Percentiles rank a stretch among this genome's conserved stretches.
Evolutionary conservation across 352 stramenopile genomes (phyloP).

Genomic region (Phytopythium delawarense): DNA sequence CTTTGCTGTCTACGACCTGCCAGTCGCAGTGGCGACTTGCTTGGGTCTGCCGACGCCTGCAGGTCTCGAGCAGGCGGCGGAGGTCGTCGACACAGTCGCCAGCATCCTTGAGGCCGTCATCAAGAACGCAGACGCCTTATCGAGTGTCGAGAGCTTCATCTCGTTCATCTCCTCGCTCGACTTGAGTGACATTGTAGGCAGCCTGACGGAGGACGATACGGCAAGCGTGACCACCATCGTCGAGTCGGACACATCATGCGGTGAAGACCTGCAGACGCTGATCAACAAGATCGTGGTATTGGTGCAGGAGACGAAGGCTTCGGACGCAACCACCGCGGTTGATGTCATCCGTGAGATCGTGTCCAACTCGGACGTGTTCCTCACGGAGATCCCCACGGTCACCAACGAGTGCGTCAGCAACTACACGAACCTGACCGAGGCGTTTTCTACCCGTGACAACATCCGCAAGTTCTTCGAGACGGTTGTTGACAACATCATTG

Average conservation of each 20-base stretch:
- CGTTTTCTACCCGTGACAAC: constrained; percentile 38
- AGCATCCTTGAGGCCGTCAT: constrained; percentile 28
- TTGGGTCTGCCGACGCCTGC: constrained; percentile 22
- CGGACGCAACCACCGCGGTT: constrained; percentile 16
- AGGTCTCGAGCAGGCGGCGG: constrained; percentile 24
- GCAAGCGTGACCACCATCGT: constrained; percentile 35
- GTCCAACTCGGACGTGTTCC: constrained; percentile 34
- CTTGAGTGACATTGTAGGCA: constrained; percentile 13
- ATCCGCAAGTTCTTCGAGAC: constrained; percentile 50
- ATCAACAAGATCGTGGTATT: constrained; percentile 40
- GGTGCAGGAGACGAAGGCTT: constrained; percentile 35
- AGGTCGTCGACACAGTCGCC: constrained; percentile 30
- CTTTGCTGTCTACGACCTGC: constrained; percentile 46
- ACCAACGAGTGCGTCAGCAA: constrained; percentile 42
- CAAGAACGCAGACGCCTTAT: constrained; percentile 34
- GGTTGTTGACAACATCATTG: constrained; percentile 55
- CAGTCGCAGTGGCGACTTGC: constrained; percentile 42
- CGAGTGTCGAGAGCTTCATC: constrained; percentile 31
- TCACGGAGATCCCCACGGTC: constrained; percentile 38
- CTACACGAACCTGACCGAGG: constrained; percentile 19
- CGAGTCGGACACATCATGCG: constrained; percentile 30
- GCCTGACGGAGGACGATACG: constrained; percentile 21
- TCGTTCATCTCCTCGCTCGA: constrained; percentile 19
- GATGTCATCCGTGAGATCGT: constrained; percentile 41
- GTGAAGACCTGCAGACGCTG: constrained; percentile 36